These are phyloP conservation scores for Trichophyton benhamiae DNA, from an alignment of 2,329 filamentous ascomycete species.

Conservation along the genomic window DNA sequence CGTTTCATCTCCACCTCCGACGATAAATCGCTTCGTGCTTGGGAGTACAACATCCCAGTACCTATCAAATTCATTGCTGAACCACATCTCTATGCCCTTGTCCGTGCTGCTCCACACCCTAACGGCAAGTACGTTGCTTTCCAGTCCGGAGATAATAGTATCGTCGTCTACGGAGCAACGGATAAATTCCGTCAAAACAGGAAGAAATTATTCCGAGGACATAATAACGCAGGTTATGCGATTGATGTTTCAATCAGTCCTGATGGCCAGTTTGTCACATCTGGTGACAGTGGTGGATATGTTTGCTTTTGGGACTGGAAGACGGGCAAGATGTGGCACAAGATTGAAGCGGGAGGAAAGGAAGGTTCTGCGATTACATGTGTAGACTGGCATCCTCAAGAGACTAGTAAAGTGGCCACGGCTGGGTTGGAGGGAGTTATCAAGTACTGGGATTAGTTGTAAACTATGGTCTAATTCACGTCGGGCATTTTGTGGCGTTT, in stretches of 20 bases:
- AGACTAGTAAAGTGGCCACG: conserved; percentile 85
- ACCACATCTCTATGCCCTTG: conserved; percentile 95
- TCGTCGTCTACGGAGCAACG: conserved; percentile 84
- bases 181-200: conserved; percentile 96
- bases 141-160: conserved; percentile 89
- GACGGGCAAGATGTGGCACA: conserved; percentile 98
- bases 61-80: conserved; percentile 98
- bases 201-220: conserved; percentile 91
- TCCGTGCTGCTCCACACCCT: conserved; percentile 70
- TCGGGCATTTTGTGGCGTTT: conserved; percentile 1
- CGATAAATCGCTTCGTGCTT: conserved; percentile 88
- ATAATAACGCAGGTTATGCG: conserved; percentile 89
- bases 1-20: conserved; percentile 97
- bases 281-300: conserved; percentile 76
- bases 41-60: conserved; percentile 97
- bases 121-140: conserved; percentile 89
- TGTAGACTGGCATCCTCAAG: conserved; percentile 92
- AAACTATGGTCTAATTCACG: background rate
- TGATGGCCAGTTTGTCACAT: conserved; percentile 81
- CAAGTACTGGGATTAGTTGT: conserved; percentile 74
- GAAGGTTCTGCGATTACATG: conserved; percentile 73
- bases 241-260: conserved; percentile 81
- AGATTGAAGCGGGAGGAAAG: conserved; percentile 58
- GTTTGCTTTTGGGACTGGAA: conserved; percentile 99
- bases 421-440: conserved; percentile 82